Evolutionary conservation across 371 early-diverging fungal species (phyloP).

Genomic region (Phascolomyces articulosus): DNA sequence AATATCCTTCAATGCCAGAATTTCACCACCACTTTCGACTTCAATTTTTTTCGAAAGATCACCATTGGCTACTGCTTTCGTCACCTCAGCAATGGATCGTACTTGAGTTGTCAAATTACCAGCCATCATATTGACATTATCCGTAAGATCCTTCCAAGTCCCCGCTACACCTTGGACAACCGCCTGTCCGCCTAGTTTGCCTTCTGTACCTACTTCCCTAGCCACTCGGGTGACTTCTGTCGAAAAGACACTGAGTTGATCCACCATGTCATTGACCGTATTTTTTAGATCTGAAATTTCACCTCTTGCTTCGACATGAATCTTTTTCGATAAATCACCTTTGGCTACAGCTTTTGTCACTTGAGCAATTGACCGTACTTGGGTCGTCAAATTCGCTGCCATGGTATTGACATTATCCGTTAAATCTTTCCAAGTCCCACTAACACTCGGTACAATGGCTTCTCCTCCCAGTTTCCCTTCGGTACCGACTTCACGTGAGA

Average conservation of each 20-base stretch:
- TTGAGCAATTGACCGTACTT: slow-evolving; percentile 64
- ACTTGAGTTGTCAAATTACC: slow-evolving; percentile 67
- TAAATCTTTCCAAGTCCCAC: slow-evolving; percentile 52
- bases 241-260: slow-evolving; percentile 57
- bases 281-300: slow-evolving; percentile 73
- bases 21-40: slow-evolving; percentile 51
- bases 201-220: slow-evolving; percentile 63
- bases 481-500: slow-evolving; percentile 47
- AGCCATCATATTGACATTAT: slow-evolving; percentile 71
- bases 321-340: slow-evolving; percentile 66
- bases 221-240: slow-evolving; percentile 65
- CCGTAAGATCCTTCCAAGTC: slow-evolving; percentile 65
- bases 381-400: slow-evolving; percentile 52
- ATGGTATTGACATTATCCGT: slow-evolving; percentile 64
- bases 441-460: slow-evolving; percentile 38
- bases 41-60: slow-evolving; percentile 49
- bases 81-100: slow-evolving; percentile 60
- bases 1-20: slow-evolving; percentile 42
- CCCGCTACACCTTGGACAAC: slow-evolving; percentile 55
- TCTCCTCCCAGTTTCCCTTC: slow-evolving; percentile 45
- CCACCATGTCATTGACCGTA: slow-evolving; percentile 76
- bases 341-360: slow-evolving; percentile 66
- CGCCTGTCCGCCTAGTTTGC: slow-evolving; percentile 60
- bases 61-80: slow-evolving; percentile 58
- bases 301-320: slow-evolving; percentile 69